Evolutionary conservation across 164 flowering plant species (phyloP), one percentile per base, ranked within the genome.

Genomic region (grape (Vitis vinifera)): DNA sequence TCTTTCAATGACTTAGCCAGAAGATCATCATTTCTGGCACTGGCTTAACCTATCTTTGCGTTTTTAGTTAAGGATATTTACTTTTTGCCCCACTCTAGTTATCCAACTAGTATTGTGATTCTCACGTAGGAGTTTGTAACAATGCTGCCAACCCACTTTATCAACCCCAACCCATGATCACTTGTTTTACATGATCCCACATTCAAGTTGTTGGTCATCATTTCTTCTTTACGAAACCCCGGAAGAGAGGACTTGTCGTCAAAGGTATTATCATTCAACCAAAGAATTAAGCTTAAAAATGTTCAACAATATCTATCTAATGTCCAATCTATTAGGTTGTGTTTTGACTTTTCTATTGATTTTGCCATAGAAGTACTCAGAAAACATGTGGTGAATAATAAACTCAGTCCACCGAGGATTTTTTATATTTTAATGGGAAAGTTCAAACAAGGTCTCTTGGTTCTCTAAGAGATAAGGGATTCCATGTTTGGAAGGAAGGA

Each of bases 1-100:
- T 68, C 88, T 93, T 47, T 59, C 69, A 11, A 91, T 93, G 58
- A 82, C 90, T 69, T 91, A 92, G 94, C 80, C 77, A 8, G 91
- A 82, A 19, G 82, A 89, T 66, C 17, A 15, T 8, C 73, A 75
- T 11, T 86, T 65, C 66, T 93, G 97, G 97, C 65, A 53, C 10
- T 92, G 96, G 98, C 23, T 59, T 17, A 3, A 13, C 6, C 8
- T 65, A 10, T 59, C 44, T 31, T 31, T 31, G 44, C 3, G 2
- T 59, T 59, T 59, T 27, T 19, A 5, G 10, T 19, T 6, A 23
- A 11, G 62, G 15, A 56, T 56, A 16, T 56, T 27, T 27, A 8
- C 12, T 23, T 19, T 59, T 10, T 59, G 23, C 10, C 37, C 27
- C 27, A 9, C 29, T 59, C 2, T 62, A 5, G 4, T 50, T 19